phyloP scores from a whole-genome alignment of 2,329 filamentous ascomycete genomes.

The Claviceps digitariae region DNA sequence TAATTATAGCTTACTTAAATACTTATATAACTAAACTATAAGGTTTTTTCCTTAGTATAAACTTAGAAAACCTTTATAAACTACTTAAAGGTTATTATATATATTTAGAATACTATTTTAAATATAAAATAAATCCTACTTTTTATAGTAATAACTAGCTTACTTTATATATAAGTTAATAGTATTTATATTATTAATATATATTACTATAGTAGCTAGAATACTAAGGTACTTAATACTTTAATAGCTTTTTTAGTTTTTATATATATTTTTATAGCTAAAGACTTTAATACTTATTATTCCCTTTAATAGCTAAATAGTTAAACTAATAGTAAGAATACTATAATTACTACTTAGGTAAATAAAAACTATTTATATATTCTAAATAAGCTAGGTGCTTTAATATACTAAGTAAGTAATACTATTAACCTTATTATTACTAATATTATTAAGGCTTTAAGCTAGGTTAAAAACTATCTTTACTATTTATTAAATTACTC shows the following conservation, averaged over 20 bases:
- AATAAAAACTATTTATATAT: too few relatives aligned
- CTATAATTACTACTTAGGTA: too few relatives aligned
- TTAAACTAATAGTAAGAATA: too few relatives aligned
- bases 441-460: too few relatives aligned
- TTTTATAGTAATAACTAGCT: neutral
- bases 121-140: neutral
- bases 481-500: too few relatives aligned
- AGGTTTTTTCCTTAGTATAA: neutral
- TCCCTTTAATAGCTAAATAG: too few relatives aligned
- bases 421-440: too few relatives aligned
- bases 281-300: too few relatives aligned
- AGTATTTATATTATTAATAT: neutral
- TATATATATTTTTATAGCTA: neutral
- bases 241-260: neutral
- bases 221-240: too few relatives aligned
- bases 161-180: neutral
- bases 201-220: neutral
- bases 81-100: neutral
- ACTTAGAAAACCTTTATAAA: neutral
- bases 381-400: too few relatives aligned
- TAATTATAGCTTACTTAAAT: neutral
- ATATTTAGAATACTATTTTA: neutral
- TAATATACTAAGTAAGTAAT: too few relatives aligned
- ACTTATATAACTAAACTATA: neutral
- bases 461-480: too few relatives aligned